Evolutionary conservation across 257 asterid genomes (phyloP).

Genomic region (Solanum stenotomum): DNA sequence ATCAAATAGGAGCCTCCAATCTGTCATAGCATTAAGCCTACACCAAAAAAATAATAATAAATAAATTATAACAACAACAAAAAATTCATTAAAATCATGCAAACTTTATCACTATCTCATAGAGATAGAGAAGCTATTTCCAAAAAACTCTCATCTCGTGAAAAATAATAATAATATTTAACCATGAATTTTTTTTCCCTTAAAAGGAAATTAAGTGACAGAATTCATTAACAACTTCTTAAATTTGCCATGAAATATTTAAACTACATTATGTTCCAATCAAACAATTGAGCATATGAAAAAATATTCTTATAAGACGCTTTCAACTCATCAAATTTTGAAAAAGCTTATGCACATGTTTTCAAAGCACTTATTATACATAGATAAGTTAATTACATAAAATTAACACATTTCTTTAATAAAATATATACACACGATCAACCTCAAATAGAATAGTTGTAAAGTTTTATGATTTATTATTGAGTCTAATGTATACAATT

Average conservation of each 20-base stretch:
- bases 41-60: background rate
- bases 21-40: constrained; percentile 62
- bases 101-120: background rate
- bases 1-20: constrained; percentile 56
- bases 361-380: background rate
- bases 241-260: background rate
- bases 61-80: too few relatives aligned
- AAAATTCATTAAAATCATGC: too few relatives aligned
- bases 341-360: background rate
- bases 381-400: background rate
- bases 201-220: background rate
- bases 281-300: background rate
- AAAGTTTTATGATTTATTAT: background rate
- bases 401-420: background rate
- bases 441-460: background rate
- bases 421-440: background rate
- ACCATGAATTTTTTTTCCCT: background rate
- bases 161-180: background rate
- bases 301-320: background rate
- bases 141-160: rapidly evolving
- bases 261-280: background rate
- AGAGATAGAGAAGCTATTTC: too few relatives aligned
- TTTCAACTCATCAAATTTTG: background rate
- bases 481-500: background rate
- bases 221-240: background rate